Conservation (phyloP, 1,139 yeast genomes). For the Lodderomyces oxycetoniae region DNA sequence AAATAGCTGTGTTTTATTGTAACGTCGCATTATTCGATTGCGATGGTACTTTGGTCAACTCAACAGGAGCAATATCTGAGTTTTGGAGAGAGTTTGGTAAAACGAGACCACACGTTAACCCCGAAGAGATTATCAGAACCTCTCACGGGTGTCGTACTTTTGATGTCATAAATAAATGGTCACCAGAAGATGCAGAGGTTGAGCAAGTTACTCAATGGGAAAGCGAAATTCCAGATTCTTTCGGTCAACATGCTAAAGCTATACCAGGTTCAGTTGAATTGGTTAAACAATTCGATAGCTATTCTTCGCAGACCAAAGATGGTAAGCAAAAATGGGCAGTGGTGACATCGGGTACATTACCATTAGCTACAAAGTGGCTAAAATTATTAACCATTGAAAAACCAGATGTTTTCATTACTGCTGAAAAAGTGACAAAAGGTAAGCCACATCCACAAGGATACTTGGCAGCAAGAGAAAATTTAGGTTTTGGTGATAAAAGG, state of each 20-base stretch:
- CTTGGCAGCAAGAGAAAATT: slow-evolving; percentile 55
- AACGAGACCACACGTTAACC: slow-evolving; percentile 65
- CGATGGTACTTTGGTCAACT: slow-evolving; percentile 80
- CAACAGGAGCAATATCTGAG: slow-evolving; percentile 77
- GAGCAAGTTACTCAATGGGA: slow-evolving; percentile 68
- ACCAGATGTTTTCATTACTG: slow-evolving; percentile 75
- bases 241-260: slow-evolving; percentile 66
- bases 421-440: slow-evolving; percentile 71
- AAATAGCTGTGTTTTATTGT: slow-evolving; percentile 45
- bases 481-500: slow-evolving; percentile 44
- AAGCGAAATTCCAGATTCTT: slow-evolving; percentile 66
- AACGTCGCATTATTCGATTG: slow-evolving; percentile 67
- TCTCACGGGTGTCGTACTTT: slow-evolving; percentile 82
- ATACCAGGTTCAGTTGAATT: slow-evolving; percentile 71
- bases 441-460: slow-evolving; percentile 86
- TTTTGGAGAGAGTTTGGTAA: slow-evolving; percentile 74
- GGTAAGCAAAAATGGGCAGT: slow-evolving; percentile 66
- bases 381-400: slow-evolving; percentile 54
- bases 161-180: slow-evolving; percentile 70
- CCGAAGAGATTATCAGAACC: slow-evolving; percentile 64
- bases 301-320: slow-evolving; percentile 39
- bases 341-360: slow-evolving; percentile 78
- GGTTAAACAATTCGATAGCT: slow-evolving; percentile 49
- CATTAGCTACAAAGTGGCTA: slow-evolving; percentile 77
- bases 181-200: slow-evolving; percentile 67